Evolutionary conservation across 116 monocot genomes (phyloP).

Genomic region (Trichopus zeylanicus): DNA sequence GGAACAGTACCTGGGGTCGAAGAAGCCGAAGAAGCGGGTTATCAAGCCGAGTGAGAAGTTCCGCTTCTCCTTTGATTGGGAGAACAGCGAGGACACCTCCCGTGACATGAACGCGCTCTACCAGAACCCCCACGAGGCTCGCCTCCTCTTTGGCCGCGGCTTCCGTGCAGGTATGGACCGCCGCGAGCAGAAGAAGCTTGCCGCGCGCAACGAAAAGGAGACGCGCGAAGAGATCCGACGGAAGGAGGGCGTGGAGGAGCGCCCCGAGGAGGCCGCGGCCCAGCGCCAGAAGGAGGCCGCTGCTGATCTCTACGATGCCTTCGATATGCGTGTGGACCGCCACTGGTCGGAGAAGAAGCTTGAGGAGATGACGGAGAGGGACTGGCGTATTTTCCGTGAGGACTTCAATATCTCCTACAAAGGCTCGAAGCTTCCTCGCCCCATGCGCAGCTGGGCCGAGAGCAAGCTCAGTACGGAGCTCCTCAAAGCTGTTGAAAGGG

Average conservation of each 20-base stretch:
- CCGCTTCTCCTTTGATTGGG: slow-evolving; percentile 97
- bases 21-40: slow-evolving; percentile 95
- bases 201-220: slow-evolving; percentile 73
- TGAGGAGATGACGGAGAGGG: slow-evolving; percentile 94
- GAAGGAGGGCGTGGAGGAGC: slow-evolving; percentile 71
- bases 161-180: slow-evolving; percentile 86
- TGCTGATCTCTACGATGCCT: slow-evolving; percentile 79
- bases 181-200: slow-evolving; percentile 95
- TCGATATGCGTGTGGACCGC: slow-evolving; percentile 92
- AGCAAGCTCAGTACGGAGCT: slow-evolving; percentile 63
- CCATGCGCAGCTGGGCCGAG: slow-evolving; percentile 89
- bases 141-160: slow-evolving; percentile 81
- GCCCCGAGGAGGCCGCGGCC: slow-evolving; percentile 64
- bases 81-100: slow-evolving; percentile 96
- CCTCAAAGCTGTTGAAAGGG: slow-evolving; percentile 79
- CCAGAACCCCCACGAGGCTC: slow-evolving; percentile 90
- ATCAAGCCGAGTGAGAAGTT: slow-evolving; percentile 98
- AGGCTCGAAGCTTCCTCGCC: slow-evolving; percentile 67
- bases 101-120: slow-evolving; percentile 92
- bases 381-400: slow-evolving; percentile 95
- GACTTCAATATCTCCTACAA: slow-evolving; percentile 96
- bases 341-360: slow-evolving; percentile 96
- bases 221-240: slow-evolving; percentile 69
- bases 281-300: slow-evolving; percentile 67
- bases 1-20: slow-evolving; percentile 91